Base-by-base conservation (phyloP, 495 filamentous ascomycete species). In the Penicillium egyptiacum region DNA sequence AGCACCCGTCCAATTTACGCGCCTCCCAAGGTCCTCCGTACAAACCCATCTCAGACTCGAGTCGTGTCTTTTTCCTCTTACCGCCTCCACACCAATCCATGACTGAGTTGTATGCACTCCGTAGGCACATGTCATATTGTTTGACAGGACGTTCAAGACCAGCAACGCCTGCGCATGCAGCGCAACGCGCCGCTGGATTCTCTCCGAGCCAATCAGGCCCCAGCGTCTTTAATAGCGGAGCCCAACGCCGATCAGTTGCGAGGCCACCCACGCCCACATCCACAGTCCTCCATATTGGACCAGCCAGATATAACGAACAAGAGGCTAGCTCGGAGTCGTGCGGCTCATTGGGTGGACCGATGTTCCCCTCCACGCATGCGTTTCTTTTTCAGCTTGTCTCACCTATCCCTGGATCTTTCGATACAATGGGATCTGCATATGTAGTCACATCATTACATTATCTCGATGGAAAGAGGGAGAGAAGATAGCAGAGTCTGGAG, bases 91-190 rank as follows among this genome's bases (percentile, higher is more conserved):
- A 20, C 16, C 35, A 8, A 17, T n/a, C 35, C 2, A 17, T 39
- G 16, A 17, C 16, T 17, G 35, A 16, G 10, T 39, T 39, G 35
- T 1, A 17, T 39, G 17, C 17, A 50, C 33, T 22, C 12, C 7
- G 23, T 28, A 26, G 16, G 17, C 23, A n/a, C 3, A 2, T 51
- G 33, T 42, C 35, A 52, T 40, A 30, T 42, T 26, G 50, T 20
- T 41, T 33, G 39, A 53, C 14, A 44, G 50, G 19, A 31, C 25
- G 50, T n/a, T 37, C 25, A 52, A 28, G 46, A 49, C 35, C n/a
- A 10, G 20, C 50, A 43, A 53, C 39, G 50, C 39, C 35, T 53
- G 30, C 50, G 5, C 39, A 53, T 53, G 50, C 17, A 43, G 2
- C 50, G 26, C 17, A 40, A 20, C 26, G 17, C 26, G 26, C 50